A percentile compares a stretch with the other conserved stretches of the same genome.
phyloP scores from a whole-genome alignment of 169 alveolate genomes.

The Eimeria sp. region DNA sequence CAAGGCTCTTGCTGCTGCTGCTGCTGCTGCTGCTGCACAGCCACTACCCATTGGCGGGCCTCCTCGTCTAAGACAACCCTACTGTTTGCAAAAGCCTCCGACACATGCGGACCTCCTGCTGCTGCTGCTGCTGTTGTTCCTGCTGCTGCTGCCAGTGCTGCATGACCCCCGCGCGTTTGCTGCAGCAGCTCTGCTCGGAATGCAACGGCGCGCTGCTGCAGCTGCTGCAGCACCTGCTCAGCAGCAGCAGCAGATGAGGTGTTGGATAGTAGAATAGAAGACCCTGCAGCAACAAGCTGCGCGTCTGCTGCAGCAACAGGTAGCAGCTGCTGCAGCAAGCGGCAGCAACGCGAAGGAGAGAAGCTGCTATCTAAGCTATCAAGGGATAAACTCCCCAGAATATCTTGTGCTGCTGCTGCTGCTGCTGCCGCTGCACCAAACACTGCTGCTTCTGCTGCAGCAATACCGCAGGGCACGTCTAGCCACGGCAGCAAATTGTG shows the following conservation, averaged over 20 bases:
- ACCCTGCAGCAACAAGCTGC: background rate
- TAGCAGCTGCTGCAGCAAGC: constrained; percentile 35
- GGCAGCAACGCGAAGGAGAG: constrained; percentile 46
- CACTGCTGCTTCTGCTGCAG: constrained; percentile 66
- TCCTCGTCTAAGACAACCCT: background rate
- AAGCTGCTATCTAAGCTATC: background rate
- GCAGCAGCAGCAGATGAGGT: background rate
- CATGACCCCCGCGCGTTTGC: constrained; percentile 58
- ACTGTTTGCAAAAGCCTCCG: background rate
- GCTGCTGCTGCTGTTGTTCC: constrained; percentile 60
- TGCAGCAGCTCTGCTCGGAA: constrained; percentile 30
- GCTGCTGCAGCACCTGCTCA: constrained; percentile 33
- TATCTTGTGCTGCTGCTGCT: constrained; percentile 14
- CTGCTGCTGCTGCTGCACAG: constrained; percentile 68
- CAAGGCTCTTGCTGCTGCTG: constrained; percentile 69
- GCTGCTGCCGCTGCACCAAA: constrained; percentile 73
- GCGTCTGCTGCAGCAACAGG: constrained; percentile 66
- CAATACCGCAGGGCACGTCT: constrained; percentile 18
- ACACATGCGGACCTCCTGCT: background rate
- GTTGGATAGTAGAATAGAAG: no score
- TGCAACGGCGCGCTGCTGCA: constrained; percentile 62
- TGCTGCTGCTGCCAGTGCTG: constrained; percentile 50
- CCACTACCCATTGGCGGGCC: constrained; percentile 27
- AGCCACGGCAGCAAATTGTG: constrained; percentile 55
- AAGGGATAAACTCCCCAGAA: background rate